A percentile compares a stretch with the other conserved stretches of the same genome.
These are phyloP conservation scores for Arthromyces matolae DNA, from an alignment of 768 basidiomycete species.

Conservation along the genomic window DNA sequence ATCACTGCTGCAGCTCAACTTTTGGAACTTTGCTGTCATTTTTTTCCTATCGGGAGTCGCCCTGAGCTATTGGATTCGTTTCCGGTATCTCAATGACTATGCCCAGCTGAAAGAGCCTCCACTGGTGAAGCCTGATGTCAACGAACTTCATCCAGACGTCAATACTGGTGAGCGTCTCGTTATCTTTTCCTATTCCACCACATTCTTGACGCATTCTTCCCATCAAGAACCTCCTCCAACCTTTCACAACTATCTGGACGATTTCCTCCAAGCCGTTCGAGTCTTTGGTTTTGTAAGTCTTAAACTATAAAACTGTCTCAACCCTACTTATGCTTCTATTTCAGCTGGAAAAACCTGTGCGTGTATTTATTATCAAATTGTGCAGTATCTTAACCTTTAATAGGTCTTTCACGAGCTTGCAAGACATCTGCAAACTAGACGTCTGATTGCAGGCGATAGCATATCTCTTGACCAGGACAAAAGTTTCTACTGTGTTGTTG, in stretches of 20 bases:
- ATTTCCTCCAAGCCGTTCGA: constrained; percentile 92
- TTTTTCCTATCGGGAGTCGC: constrained; percentile 64
- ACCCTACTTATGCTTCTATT: constrained; percentile 1
- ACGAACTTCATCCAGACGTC: constrained; percentile 89
- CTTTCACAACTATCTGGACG: constrained; percentile 96
- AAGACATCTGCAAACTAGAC: constrained; percentile 89
- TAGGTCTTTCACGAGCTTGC: constrained; percentile 97
- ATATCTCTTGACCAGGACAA: constrained; percentile 88
- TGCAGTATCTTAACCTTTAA: not conserved
- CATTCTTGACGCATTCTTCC: constrained; percentile 12
- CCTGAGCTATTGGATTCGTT: constrained; percentile 82
- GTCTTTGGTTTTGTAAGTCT: constrained; percentile 87
- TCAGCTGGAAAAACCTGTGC: constrained; percentile 85
- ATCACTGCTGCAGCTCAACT: constrained; percentile 82
- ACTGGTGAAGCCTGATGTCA: constrained; percentile 75
- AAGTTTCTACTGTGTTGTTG: constrained; percentile 97
- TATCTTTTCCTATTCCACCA: not conserved
- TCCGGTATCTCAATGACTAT: constrained; percentile 73
- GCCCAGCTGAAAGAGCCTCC: constrained; percentile 78
- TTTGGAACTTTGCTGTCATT: constrained; percentile 84
- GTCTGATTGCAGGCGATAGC: constrained; percentile 95
- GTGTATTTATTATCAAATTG: constrained; percentile 16
- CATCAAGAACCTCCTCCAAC: constrained; percentile 58
- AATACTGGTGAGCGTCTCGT: constrained; percentile 67
- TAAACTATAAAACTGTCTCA: not conserved